Percentiles rank a stretch among this genome's conserved stretches.
Conservation (phyloP, 2,329 filamentous ascomycete genomes). For the Cladophialophora exuberans region DNA sequence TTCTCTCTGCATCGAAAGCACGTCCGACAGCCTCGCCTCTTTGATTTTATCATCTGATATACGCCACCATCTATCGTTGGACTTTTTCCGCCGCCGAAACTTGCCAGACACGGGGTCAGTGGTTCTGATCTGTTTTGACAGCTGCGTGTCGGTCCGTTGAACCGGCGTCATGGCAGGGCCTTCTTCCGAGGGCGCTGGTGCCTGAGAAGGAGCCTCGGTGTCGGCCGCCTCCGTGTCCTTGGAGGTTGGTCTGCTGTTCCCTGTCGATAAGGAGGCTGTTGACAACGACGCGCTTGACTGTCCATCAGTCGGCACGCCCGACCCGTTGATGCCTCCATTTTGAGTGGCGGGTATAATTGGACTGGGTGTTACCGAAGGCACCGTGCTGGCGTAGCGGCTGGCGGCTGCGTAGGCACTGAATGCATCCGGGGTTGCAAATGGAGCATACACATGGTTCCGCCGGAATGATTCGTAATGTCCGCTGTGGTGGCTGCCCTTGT, state of each 20-base stretch:
- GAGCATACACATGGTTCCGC: slow-evolving; percentile 76
- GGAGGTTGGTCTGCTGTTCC: slow-evolving; percentile 27
- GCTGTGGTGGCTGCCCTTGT: slow-evolving; percentile 93
- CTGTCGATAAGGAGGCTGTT: slow-evolving; percentile 22
- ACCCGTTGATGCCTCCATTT: slow-evolving; percentile 34
- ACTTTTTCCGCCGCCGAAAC: slow-evolving; percentile 61
- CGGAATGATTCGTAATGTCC: slow-evolving; percentile 97
- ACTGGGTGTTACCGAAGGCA: slow-evolving; percentile 52
- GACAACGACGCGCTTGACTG: slow-evolving; percentile 30
- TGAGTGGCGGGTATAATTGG: slow-evolving; percentile 49
- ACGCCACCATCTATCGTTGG: slow-evolving; percentile 87
- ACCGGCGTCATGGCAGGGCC: slow-evolving; percentile 13
- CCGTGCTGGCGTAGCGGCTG: slow-evolving; percentile 61
- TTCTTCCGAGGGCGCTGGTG: not conserved
- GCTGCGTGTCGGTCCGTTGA: slow-evolving; percentile 27
- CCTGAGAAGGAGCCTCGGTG: not conserved
- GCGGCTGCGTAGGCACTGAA: slow-evolving; percentile 77
- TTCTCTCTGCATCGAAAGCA: slow-evolving; percentile 90
- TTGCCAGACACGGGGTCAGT: slow-evolving; percentile 35
- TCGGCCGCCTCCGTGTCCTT: slow-evolving; percentile 13
- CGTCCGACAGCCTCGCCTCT: slow-evolving; percentile 88
- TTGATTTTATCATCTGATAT: slow-evolving; percentile 97
- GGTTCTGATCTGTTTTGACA: slow-evolving; percentile 30
- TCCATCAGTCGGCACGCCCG: slow-evolving; percentile 36
- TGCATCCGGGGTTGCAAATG: slow-evolving; percentile 79